Percentiles rank a stretch among this genome's conserved stretches.
phyloP scores from a whole-genome alignment of 2,329 filamentous ascomycete genomes.

The Penicillium sp. region DNA sequence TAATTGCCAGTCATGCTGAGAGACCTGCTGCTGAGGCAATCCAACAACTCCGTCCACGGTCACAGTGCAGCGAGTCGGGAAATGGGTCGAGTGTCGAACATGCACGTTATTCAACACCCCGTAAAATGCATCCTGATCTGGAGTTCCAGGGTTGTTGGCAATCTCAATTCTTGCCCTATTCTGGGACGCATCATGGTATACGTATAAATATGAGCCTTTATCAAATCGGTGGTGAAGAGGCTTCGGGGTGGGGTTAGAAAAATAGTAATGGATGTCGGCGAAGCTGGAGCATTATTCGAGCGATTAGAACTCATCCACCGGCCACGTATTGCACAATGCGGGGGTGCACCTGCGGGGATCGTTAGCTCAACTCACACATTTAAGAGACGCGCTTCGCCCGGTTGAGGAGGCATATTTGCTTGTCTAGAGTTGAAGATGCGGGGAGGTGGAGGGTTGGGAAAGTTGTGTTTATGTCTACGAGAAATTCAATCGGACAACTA shows the following conservation, averaged over 20 bases:
- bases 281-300: conserved; percentile 50
- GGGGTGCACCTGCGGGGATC: conserved; percentile 23
- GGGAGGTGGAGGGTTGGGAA: conserved; percentile 5
- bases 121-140: conserved; percentile 67
- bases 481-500: conserved; percentile 3
- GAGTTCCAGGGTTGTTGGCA: conserved; percentile 65
- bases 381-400: conserved; percentile 51
- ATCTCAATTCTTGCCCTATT: conserved; percentile 62
- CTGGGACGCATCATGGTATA: conserved; percentile 61
- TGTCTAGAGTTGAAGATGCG: not conserved
- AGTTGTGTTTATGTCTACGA: not conserved
- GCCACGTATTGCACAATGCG: not conserved
- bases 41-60: conserved; percentile 52
- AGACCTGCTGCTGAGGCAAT: conserved; percentile 29
- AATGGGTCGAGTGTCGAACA: conserved; percentile 61
- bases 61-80: conserved; percentile 63
- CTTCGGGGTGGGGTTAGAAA: conserved; percentile 58
- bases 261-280: conserved; percentile 67
- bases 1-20: conserved; percentile 60
- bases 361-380: conserved; percentile 47
- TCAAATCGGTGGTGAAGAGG: conserved; percentile 66
- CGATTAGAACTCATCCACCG: conserved; percentile 10
- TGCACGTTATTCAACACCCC: conserved; percentile 59
- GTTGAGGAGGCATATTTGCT: conserved; percentile 49
- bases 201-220: conserved; percentile 66